These are phyloP conservation scores for Gracilaria vermiculophylla DNA, from an alignment of 23 red algal species.

Conservation along the genomic window DNA sequence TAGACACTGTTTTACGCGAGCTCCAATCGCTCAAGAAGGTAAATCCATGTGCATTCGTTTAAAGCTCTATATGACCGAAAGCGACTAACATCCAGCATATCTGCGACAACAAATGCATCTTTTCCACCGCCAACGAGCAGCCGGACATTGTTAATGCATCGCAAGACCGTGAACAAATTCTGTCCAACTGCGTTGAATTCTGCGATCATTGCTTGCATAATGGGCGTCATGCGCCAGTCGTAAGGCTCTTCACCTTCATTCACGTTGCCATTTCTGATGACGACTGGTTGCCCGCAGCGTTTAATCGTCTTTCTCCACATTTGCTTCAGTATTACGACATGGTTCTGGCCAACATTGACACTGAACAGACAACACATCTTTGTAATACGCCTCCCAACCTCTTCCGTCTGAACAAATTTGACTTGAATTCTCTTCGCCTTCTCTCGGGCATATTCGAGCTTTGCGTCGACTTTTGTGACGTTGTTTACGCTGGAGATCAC, in stretches of 20 bases:
- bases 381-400: not conserved
- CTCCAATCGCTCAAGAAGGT: not conserved
- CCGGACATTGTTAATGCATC: not conserved
- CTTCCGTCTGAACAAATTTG: not conserved
- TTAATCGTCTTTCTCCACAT: not conserved
- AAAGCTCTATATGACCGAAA: not conserved
- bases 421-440: not conserved
- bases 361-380: too few relatives aligned
- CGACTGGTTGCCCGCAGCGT: not conserved
- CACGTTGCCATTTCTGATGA: not conserved
- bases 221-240: not conserved
- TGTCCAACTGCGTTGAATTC: not conserved
- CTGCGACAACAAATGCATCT: not conserved
- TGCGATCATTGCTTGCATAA: not conserved
- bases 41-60: not conserved
- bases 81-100: not conserved
- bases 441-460: not conserved
- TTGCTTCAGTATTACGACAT: not conserved
- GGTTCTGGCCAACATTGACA: not conserved
- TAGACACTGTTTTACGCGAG: not conserved
- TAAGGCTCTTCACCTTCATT: not conserved
- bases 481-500: not conserved
- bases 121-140: not conserved
- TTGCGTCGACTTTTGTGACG: conserved; percentile 22
- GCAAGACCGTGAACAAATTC: not conserved